Base-by-base conservation (phyloP, 176 grass and related monocot species). In the Oryza officinalis region DNA sequence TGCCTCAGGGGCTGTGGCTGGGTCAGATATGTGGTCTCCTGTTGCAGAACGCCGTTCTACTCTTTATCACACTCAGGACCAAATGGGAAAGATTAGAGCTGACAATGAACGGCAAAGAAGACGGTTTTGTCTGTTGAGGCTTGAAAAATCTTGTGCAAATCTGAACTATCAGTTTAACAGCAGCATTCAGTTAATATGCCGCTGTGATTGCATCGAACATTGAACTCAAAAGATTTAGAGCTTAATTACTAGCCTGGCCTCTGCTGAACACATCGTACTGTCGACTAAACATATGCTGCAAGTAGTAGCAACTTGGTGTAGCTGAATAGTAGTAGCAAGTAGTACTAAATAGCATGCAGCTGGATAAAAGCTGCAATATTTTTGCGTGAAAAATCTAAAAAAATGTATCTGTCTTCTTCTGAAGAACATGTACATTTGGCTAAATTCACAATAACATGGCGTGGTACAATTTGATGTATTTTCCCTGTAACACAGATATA, bases 1-100 rank as follows among this genome's bases (percentile, higher is more conserved):
- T 88, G 43, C 43, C 78, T 41, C 88, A 89, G 88, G 88, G 88
- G 5, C 18, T 90, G 46, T 90, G 88, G 88, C 38, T 90, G 72
- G 88, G 88, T 17, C 84, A 86, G 67, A 82, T 90, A 44, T 82
- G 83, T 4, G 88, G 83, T 60, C 78, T 90, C 71, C 67, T 90
- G 32, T 78, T 44, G 74, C 88, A 90, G 67, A 86, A 85, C 27
- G 61, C 50, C 2, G 72, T 82, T 71, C 78, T 90, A 30, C 66
- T 90, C 4, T 45, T 81, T 44, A 90, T 90, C 78, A 86, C 78
- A 27, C 72, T 90, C 14, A 64, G 66, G 57, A 90, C 65, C 28
- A 78, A 90, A 23, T 86, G 83, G 88, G 88, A 81, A 71, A 81
- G 27, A 65, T 22, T 89, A 32, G 78, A 81, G 11, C 78, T 89